Base-by-base conservation (phyloP, 306 rosid genomes). In the Glycyrrhiza uralensis region DNA sequence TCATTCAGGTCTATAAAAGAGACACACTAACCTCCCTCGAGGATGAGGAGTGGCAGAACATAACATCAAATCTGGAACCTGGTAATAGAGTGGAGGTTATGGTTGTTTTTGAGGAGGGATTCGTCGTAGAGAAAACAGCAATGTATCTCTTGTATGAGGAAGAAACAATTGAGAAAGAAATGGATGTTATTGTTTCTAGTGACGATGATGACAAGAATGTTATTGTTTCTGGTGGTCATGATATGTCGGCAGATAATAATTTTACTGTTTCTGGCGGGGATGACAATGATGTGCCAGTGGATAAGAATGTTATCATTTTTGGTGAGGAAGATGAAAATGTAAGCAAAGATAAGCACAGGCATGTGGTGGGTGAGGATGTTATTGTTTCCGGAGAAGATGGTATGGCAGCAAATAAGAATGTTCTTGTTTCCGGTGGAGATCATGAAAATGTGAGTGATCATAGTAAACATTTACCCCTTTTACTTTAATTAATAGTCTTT, bases 41-140 rank as follows among this genome's bases (percentile, higher is more conserved):
- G 26, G 45, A 59, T 59, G 66, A 33, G 66, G 46, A 59, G 19
- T 59, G 66, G 66, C 15, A 33, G 66, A 59, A 45, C 15, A 59
- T 33, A 33, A 59, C 66, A 59, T 59, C 66, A 59, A 59, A 59
- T 18, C 15, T 59, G 17, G 66, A 59, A 17, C 26, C 45, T 32
- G 20, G 66, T 17, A 33, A 59, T 28, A 33, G 15, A 59, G 66
- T 59, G 28, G 28, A 4, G 66, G 29, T 59, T 9, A 59, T 59
- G 28, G 15, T 33, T 17, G 66, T 59, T 9, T 59, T 32, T 33
- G 66, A 3, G 29, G 45, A 59, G 44, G 66, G 46, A 17, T 59
- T 59, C 29, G 18, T 35, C 18, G 66, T 59, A 17, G 10, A 33
- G 29, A 1, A 9, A 8, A 59, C 66, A 8, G 1, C 46, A 59